These are phyloP conservation scores for Pulveroboletus frians DNA, from an alignment of 768 basidiomycete genomes.

Conservation along the genomic window DNA sequence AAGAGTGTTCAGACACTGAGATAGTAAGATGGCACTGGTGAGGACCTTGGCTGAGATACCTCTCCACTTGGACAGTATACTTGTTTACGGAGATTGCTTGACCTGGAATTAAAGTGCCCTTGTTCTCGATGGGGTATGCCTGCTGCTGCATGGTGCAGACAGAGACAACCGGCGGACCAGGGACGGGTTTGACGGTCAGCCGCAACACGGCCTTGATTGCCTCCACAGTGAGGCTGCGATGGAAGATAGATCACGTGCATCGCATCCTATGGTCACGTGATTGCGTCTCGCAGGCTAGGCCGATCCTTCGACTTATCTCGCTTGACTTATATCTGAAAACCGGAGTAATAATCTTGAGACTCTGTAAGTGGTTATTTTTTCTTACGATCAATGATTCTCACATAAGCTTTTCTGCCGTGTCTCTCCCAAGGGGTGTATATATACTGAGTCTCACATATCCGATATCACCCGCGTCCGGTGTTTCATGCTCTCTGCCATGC, in stretches of 20 bases:
- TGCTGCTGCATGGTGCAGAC: conserved; percentile 36
- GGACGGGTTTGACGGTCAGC: conserved; percentile 2
- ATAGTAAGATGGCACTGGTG: conserved; percentile 3
- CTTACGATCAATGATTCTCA: background rate
- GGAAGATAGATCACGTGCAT: conserved; percentile 14
- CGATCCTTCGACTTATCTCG: too few species aligned
- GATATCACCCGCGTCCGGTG: conserved; percentile 2
- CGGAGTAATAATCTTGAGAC: too few species aligned
- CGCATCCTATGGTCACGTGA: conserved; percentile 4
- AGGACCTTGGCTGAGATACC: conserved; percentile 91
- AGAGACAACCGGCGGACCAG: conserved; percentile 2
- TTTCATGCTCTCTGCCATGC: conserved; percentile 8
- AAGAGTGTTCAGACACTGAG: conserved; percentile 13
- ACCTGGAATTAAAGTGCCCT: conserved; percentile 72
- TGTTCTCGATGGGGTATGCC: conserved; percentile 40
- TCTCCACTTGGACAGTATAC: conserved; percentile 85
- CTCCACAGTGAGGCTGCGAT: background rate
- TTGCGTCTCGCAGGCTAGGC: too few species aligned
- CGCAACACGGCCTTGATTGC: background rate
- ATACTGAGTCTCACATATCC: background rate
- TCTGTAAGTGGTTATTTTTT: background rate
- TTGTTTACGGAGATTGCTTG: conserved; percentile 89
- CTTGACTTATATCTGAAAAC: too few species aligned
- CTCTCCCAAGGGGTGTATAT: background rate
- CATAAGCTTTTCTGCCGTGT: background rate